These are phyloP conservation scores for Camelina sativa DNA, from an alignment of 345 rosid genomes.

Conservation along the genomic window DNA sequence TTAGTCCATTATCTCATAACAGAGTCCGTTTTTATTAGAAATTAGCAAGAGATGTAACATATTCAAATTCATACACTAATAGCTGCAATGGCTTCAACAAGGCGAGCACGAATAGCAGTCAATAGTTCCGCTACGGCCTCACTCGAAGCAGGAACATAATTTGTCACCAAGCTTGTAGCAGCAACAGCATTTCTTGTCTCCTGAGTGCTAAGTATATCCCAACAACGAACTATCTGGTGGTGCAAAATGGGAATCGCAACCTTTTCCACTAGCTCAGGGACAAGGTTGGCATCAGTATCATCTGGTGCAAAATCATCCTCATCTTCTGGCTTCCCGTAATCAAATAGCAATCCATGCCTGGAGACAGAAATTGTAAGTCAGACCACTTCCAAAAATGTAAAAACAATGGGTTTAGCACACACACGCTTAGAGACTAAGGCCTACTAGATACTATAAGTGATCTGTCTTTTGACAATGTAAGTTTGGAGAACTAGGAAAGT, in stretches of 20 bases:
- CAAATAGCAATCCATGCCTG: constrained; percentile 85
- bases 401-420: constrained; percentile 3
- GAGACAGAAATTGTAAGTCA: constrained; percentile 35
- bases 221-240: constrained; percentile 81
- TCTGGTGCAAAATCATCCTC: constrained; percentile 60
- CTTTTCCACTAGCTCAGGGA: constrained; percentile 88
- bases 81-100: constrained; percentile 69
- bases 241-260: constrained; percentile 84
- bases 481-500: constrained; percentile 8
- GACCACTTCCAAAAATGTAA: constrained; percentile 17
- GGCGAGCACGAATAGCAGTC: constrained; percentile 68
- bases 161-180: constrained; percentile 77
- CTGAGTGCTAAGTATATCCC: constrained; percentile 85
- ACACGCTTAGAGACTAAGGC: constrained; percentile 11
- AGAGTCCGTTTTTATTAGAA: constrained; percentile 5
- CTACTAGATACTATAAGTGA: neutral
- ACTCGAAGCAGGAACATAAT: constrained; percentile 78
- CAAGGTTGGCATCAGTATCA: constrained; percentile 85
- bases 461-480: constrained; percentile 5
- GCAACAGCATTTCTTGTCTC: constrained; percentile 85
- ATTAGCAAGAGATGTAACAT: constrained; percentile 24
- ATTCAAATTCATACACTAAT: constrained; percentile 53
- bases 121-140: constrained; percentile 69
- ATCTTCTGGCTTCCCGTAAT: constrained; percentile 82
- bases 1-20: constrained; percentile 18